A percentile compares a stretch with the other conserved stretches of the same genome.
These are phyloP conservation scores for Lepidium aucheri DNA, from an alignment of 345 rosid genomes.

Conservation along the genomic window DNA sequence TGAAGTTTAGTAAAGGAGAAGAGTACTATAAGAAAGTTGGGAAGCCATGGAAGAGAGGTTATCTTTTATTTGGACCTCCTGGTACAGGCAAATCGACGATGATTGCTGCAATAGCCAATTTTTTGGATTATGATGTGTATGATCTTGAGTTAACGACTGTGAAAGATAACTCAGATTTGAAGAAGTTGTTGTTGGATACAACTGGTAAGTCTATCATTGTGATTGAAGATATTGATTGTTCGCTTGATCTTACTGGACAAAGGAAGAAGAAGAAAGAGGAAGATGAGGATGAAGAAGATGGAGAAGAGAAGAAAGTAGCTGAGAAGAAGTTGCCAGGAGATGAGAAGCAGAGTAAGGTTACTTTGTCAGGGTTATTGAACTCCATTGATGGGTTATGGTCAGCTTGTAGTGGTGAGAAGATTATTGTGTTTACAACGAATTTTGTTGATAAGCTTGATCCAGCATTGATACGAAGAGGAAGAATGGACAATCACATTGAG, in stretches of 20 bases:
- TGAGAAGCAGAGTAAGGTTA: conserved; percentile 29
- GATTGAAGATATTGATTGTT: conserved; percentile 48
- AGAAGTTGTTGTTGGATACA: conserved; percentile 46
- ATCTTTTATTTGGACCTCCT: conserved; percentile 22
- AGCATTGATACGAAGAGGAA: conserved; percentile 40
- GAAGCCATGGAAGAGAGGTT: conserved; percentile 69
- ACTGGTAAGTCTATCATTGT: conserved; percentile 44
- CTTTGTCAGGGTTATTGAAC: conserved; percentile 44
- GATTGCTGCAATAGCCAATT: conserved; percentile 65
- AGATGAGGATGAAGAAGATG: background rate
- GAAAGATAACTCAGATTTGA: conserved; percentile 47
- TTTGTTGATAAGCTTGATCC: conserved; percentile 41
- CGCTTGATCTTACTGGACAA: conserved; percentile 21
- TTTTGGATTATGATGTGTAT: conserved; percentile 57
- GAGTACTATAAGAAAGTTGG: conserved; percentile 55
- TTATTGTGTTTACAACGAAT: conserved; percentile 40
- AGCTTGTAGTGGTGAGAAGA: conserved; percentile 39
- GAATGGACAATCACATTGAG: conserved; percentile 48
- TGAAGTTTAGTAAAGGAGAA: conserved; percentile 38
- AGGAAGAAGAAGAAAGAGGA: conserved; percentile 18
- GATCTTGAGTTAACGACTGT: conserved; percentile 63
- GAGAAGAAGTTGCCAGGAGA: conserved; percentile 1
- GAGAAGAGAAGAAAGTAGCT: background rate
- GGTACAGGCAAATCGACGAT: conserved; percentile 81
- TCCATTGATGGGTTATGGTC: conserved; percentile 51